phyloP scores from a whole-genome alignment of 2,329 filamentous ascomycete species.

The Epichloe gansuensis region DNA sequence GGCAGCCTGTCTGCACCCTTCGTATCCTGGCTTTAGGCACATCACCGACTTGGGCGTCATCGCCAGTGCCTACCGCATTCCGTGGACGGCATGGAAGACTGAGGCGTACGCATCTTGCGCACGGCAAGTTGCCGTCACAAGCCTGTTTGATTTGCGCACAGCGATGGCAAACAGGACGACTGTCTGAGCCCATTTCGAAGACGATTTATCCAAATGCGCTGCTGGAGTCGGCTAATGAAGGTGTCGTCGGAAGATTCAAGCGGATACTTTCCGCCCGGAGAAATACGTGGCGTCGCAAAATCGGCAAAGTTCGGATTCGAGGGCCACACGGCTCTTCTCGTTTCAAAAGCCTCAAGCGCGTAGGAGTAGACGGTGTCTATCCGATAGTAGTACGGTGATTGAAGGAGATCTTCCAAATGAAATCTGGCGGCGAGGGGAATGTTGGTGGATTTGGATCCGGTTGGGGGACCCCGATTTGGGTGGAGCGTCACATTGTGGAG shows the following conservation, averaged over 20 bases:
- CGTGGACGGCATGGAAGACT: slow-evolving; percentile 20
- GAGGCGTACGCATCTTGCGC: slow-evolving; percentile 21
- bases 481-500: slow-evolving; percentile 2
- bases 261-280: background rate
- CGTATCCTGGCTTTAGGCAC: slow-evolving; percentile 21
- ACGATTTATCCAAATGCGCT: background rate
- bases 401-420: background rate
- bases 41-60: slow-evolving; percentile 9
- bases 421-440: background rate
- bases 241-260: background rate
- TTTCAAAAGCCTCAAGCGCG: background rate
- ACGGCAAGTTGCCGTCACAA: slow-evolving; percentile 21
- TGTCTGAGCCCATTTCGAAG: slow-evolving; percentile 16
- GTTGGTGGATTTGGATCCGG: background rate
- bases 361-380: background rate
- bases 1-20: slow-evolving; percentile 27
- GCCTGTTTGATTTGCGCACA: slow-evolving; percentile 26
- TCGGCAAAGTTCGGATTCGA: background rate
- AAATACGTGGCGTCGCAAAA: background rate
- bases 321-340: background rate
- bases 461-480: slow-evolving; percentile 3
- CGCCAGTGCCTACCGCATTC: slow-evolving; percentile 8
- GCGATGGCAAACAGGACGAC: slow-evolving; percentile 20
- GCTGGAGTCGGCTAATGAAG: background rate
- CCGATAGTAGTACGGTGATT: background rate